phyloP scores from a whole-genome alignment of 768 basidiomycete species.

The Russula emetica region DNA sequence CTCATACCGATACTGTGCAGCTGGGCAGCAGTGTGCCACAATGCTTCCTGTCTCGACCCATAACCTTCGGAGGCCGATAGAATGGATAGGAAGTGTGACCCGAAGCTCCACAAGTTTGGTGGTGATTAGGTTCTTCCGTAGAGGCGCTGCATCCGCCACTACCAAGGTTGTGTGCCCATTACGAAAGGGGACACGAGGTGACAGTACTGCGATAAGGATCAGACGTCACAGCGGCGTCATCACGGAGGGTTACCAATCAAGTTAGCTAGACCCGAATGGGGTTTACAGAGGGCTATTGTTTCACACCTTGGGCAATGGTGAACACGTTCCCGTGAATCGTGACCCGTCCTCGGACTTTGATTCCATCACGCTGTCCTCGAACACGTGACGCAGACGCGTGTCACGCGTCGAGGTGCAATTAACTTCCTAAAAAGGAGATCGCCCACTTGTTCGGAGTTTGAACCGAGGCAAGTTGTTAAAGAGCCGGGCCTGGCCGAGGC shows the following conservation, averaged over 20 bases:
- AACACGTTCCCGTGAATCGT: not conserved
- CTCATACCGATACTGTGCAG: not conserved
- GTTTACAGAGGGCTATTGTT: no score
- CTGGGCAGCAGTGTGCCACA: constrained; percentile 1
- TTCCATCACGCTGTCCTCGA: not conserved
- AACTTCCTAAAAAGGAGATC: constrained; percentile 21
- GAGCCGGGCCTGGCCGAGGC: constrained; percentile 7
- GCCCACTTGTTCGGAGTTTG: constrained; percentile 25
- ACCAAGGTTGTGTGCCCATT: constrained; percentile 8
- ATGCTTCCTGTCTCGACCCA: not conserved
- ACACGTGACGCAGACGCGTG: constrained; percentile 28
- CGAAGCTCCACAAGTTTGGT: not conserved
- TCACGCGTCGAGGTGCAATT: constrained; percentile 23
- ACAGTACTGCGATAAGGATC: constrained; percentile 1
- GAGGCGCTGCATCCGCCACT: no score
- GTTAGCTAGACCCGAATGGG: not conserved
- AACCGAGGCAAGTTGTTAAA: constrained; percentile 22
- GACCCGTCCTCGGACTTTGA: not conserved
- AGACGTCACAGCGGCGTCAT: constrained; percentile 9
- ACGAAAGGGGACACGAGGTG: constrained; percentile 19
- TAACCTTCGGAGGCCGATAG: not conserved
- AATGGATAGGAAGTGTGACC: not conserved
- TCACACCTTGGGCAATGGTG: not conserved
- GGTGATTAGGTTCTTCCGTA: constrained; percentile 15
- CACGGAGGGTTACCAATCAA: not conserved